phyloP scores from a whole-genome alignment of 805 yeast genomes.

The Candida xiaguanensis region DNA sequence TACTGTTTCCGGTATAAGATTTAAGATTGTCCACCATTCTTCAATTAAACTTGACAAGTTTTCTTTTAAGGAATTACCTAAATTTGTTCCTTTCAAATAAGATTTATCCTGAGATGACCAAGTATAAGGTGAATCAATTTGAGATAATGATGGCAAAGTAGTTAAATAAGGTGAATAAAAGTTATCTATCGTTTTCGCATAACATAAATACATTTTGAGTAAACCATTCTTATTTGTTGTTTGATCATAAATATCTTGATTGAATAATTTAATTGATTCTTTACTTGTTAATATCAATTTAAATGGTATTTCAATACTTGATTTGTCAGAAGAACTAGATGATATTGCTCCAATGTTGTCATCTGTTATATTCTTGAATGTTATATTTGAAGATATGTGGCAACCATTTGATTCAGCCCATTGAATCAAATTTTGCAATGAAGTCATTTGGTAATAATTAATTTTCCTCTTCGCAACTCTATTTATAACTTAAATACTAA shows the following conservation, averaged over 20 bases:
- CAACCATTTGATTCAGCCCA: constrained; percentile 36
- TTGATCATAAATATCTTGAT: constrained; percentile 9
- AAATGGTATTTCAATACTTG: constrained; percentile 1
- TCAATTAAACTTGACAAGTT: constrained; percentile 44
- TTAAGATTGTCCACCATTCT: constrained; percentile 56
- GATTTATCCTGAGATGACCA: constrained; percentile 56
- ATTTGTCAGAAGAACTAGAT: not conserved
- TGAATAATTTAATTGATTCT: constrained; percentile 22
- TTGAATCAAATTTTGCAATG: constrained; percentile 16
- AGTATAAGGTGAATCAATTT: constrained; percentile 59
- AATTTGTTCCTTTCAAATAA: constrained; percentile 64
- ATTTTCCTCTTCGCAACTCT: not conserved
- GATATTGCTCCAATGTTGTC: constrained; percentile 26
- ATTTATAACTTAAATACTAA: no score
- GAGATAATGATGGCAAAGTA: constrained; percentile 32
- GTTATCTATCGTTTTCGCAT: constrained; percentile 23
- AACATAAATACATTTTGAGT: constrained; percentile 33
- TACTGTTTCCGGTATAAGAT: constrained; percentile 25
- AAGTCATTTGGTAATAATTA: constrained; percentile 3
- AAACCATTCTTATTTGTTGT: constrained; percentile 25
- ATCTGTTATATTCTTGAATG: constrained; percentile 18
- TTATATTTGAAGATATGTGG: constrained; percentile 17
- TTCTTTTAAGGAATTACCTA: constrained; percentile 51
- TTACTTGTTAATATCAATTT: constrained; percentile 18
- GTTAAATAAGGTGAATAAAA: constrained; percentile 26